A percentile compares a stretch with the other conserved stretches of the same genome.
These are phyloP conservation scores for Trichoderma lentiforme DNA, from an alignment of 2,329 filamentous ascomycete genomes.

Conservation along the genomic window DNA sequence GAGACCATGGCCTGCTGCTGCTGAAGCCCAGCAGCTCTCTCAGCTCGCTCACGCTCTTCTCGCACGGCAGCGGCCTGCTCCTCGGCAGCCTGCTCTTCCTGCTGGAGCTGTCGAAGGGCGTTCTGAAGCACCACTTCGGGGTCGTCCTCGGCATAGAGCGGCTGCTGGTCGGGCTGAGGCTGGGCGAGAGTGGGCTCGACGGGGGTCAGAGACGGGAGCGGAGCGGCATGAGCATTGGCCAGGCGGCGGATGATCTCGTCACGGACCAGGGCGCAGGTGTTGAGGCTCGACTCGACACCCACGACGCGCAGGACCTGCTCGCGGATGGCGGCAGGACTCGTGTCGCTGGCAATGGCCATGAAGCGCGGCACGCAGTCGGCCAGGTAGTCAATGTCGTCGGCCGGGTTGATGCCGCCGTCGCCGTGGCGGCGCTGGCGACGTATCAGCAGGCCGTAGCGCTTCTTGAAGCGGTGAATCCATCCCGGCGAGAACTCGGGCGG, in stretches of 20 bases:
- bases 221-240: constrained; percentile 22
- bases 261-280: constrained; percentile 54
- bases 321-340: constrained; percentile 56
- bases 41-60: constrained; percentile 50
- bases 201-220: constrained; percentile 27
- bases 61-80: constrained; percentile 54
- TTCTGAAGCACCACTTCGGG: constrained; percentile 58
- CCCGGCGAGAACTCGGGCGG: constrained; percentile 61
- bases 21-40: constrained; percentile 35
- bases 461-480: constrained; percentile 64
- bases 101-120: constrained; percentile 55
- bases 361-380: constrained; percentile 58
- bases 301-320: constrained; percentile 55
- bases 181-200: constrained; percentile 28
- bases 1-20: constrained; percentile 32
- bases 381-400: constrained; percentile 58
- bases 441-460: constrained; percentile 57
- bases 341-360: constrained; percentile 56
- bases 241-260: constrained; percentile 52
- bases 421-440: constrained; percentile 53
- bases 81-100: constrained; percentile 57
- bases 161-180: constrained; percentile 35
- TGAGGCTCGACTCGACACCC: constrained; percentile 52
- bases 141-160: constrained; percentile 50
- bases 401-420: constrained; percentile 45